Evolutionary conservation across 2,329 filamentous ascomycete species (phyloP), one percentile per base, ranked within the genome.

Genomic region (Xylaria digitata): DNA sequence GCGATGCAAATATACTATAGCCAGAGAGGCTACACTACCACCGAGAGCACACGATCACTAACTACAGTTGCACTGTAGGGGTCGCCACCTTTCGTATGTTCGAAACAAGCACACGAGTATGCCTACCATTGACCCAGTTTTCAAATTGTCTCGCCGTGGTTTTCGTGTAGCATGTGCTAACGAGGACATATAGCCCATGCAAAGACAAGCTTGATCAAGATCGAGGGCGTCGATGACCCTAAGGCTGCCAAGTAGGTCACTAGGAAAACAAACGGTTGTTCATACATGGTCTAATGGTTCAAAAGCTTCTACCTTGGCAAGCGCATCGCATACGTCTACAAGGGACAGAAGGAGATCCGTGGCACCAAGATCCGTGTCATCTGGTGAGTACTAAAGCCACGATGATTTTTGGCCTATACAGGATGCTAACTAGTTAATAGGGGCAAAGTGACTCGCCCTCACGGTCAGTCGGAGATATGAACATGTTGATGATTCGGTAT

Each of bases 351-450:
- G 86, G 93, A 97, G 88, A 89, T 97, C 81, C 92, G 95, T 80
- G 96, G 96, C 82, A 95, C 94, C 83, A 98, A 98, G 91, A 96
- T 98, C 86, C 90, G 95, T 81, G 92, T 98, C 78, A 97, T 98
- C 87, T 98, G 94, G 66, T 68, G 59, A 66, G 66, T 54, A 21
- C 6, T 34, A 3, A 11, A 32, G n/a, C 7, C 37, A 5, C 9
- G 8, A 52, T 42, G 4, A 40, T 42, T 19, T 1, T 15, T 21
- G 8, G 32, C 4, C 42, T 23, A 19, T 45, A 21, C 3, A 19
- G 19, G 56, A 57, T 32, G 66, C 66, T 68, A 66, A 68, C 63
- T 32, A 23, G 4, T 9, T 49, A 26, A 2, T 34, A 68, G 66
- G 94, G 95, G 95, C 87, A 97, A 97, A 89, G 91, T 98, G 82